Conservation (phyloP, 225 moss, liverwort and hornwort genomes). For the Takakia lepidozioides region DNA sequence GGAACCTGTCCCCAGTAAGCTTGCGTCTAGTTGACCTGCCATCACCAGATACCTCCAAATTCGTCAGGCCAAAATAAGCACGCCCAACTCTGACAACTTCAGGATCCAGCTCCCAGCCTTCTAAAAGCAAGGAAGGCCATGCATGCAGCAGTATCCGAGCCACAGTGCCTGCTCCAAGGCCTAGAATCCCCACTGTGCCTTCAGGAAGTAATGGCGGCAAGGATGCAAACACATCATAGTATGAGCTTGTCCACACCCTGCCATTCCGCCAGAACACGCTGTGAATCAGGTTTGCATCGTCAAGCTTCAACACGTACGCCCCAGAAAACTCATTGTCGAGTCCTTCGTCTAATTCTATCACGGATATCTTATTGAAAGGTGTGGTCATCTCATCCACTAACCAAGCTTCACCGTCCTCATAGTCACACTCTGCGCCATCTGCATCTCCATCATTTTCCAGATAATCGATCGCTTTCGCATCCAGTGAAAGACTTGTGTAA, state of each 20-base stretch:
- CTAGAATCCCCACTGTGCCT: slow-evolving; percentile 40
- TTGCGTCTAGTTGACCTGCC: no score
- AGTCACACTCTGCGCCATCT: slow-evolving; percentile 10
- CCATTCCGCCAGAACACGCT: slow-evolving; percentile 42
- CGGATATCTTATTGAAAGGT: slow-evolving; percentile 39
- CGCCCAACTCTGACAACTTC: slow-evolving; percentile 53
- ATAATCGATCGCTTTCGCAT: neutral
- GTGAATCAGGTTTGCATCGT: slow-evolving; percentile 33
- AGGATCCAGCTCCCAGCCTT: slow-evolving; percentile 64
- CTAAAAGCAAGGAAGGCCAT: slow-evolving; percentile 38
- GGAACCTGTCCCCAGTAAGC: no score
- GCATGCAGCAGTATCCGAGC: slow-evolving; percentile 45
- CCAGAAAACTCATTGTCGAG: slow-evolving; percentile 47
- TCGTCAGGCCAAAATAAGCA: slow-evolving; percentile 41
- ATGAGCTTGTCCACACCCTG: slow-evolving; percentile 36
- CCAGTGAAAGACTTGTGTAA: no score
- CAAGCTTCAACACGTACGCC: slow-evolving; percentile 43
- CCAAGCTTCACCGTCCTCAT: slow-evolving; percentile 41
- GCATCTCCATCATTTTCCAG: neutral
- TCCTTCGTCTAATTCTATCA: slow-evolving; percentile 34
- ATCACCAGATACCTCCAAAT: slow-evolving; percentile 27
- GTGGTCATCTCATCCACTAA: slow-evolving; percentile 35
- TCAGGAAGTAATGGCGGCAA: slow-evolving; percentile 42
- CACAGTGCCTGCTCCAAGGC: slow-evolving; percentile 42
- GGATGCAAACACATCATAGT: slow-evolving; percentile 38